These are phyloP conservation scores for Rhamnella rubrinervis DNA, from an alignment of 331 rosid genomes.

Conservation along the genomic window DNA sequence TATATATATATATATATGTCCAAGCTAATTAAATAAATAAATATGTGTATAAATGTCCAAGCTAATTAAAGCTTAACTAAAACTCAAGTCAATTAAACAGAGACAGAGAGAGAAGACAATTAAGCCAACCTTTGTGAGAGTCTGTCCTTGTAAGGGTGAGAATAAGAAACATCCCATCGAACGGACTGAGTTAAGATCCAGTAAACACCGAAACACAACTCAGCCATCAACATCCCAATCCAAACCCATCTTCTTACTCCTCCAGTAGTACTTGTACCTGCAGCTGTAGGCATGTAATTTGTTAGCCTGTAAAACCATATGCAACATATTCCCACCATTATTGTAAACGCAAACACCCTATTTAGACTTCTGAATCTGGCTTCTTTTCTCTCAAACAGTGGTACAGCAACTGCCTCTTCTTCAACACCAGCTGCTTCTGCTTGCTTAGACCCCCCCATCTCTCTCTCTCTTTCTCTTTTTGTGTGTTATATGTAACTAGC, in stretches of 20 bases:
- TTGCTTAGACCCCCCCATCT: constrained; percentile 16
- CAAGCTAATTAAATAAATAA: no score
- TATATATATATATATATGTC: no score
- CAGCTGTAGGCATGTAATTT: constrained; percentile 16
- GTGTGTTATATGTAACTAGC: not conserved
- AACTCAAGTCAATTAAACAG: no score
- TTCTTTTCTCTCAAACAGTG: constrained; percentile 42
- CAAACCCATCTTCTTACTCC: constrained; percentile 35
- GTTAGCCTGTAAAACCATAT: constrained; percentile 52
- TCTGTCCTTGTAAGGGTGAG: constrained; percentile 38
- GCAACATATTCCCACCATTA: constrained; percentile 34
- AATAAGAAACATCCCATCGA: constrained; percentile 39
- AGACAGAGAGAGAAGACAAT: not conserved
- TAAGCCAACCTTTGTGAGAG: constrained; percentile 43
- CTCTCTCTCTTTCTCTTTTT: constrained; percentile 14
- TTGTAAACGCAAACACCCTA: constrained; percentile 34
- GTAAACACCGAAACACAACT: constrained; percentile 44
- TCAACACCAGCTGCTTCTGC: constrained; percentile 1
- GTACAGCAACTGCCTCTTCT: not conserved
- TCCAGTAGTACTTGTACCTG: not conserved
- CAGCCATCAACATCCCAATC: constrained; percentile 38
- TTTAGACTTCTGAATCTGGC: constrained; percentile 30
- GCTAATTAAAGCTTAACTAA: no score
- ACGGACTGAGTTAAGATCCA: constrained; percentile 63
- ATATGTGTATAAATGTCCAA: no score